These are phyloP conservation scores for Pichia ethanolica DNA, from an alignment of 805 yeast genomes.

Conservation along the genomic window DNA sequence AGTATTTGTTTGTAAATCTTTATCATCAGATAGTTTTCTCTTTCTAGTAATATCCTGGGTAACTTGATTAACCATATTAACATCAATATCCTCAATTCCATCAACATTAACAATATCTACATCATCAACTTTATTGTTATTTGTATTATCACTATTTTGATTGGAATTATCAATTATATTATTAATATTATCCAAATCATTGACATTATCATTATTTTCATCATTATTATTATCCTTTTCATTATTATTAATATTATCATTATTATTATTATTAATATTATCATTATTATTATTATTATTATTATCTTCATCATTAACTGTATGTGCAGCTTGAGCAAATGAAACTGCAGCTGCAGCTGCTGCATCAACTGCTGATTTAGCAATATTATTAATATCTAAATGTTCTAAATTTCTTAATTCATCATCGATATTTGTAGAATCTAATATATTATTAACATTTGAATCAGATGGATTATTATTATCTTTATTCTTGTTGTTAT, in stretches of 20 bases:
- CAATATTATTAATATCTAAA: background rate
- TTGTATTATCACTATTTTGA: background rate
- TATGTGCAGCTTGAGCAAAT: constrained; percentile 5
- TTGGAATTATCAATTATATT: too few relatives aligned
- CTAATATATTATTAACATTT: background rate
- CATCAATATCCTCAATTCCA: background rate
- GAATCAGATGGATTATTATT: too few relatives aligned
- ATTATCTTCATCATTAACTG: background rate
- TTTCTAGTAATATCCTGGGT: too few relatives aligned
- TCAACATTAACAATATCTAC: background rate
- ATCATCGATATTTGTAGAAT: constrained; percentile 12
- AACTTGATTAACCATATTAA: too few relatives aligned
- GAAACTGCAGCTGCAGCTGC: constrained; percentile 3
- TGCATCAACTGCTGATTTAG: constrained; percentile 1
- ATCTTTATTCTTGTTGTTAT: too few relatives aligned
- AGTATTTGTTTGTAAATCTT: background rate
- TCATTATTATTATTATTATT: background rate
- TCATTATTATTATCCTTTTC: background rate
- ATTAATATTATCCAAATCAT: too few relatives aligned
- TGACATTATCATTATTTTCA: background rate
- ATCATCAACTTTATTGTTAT: background rate
- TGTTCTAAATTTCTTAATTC: constrained; percentile 11
- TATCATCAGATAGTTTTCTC: background rate
- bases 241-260: background rate
- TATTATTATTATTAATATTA: background rate